Conservation (phyloP, 306 rosid genomes). For the Herpetospermum pedunculosum region DNA sequence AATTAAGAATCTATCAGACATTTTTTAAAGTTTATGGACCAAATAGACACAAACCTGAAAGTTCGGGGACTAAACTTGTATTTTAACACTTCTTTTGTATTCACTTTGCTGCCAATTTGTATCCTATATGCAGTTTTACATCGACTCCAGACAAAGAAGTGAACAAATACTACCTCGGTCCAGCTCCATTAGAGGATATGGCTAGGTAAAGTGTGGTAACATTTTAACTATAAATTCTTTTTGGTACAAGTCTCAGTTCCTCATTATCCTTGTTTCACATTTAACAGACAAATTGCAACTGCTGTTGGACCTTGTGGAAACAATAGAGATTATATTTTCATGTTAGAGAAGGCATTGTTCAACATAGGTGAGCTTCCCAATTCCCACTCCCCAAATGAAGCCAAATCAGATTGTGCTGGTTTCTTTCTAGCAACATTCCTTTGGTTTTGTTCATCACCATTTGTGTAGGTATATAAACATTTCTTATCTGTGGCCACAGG, state of each 20-base stretch:
- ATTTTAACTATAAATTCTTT: background rate
- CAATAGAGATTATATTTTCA: constrained; percentile 73
- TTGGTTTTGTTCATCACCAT: background rate
- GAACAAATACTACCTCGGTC: constrained; percentile 88
- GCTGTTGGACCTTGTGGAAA: constrained; percentile 91
- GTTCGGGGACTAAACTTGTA: no score
- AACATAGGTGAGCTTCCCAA: constrained; percentile 50
- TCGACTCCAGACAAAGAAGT: constrained; percentile 80
- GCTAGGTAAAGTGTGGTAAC: constrained; percentile 48
- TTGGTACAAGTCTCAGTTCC: background rate
- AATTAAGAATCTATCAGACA: no score
- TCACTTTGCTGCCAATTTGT: background rate
- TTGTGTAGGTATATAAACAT: background rate
- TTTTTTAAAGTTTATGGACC: no score
- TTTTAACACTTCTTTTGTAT: no score
- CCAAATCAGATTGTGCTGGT: background rate
- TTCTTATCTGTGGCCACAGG: constrained; percentile 25
- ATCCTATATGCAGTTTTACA: constrained; percentile 46
- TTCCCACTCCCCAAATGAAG: background rate
- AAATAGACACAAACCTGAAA: no score
- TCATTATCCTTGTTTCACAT: background rate
- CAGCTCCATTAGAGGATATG: constrained; percentile 88
- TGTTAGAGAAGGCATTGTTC: constrained; percentile 72
- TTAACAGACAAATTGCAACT: constrained; percentile 84
- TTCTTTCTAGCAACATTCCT: background rate